Evolutionary conservation across 441 rosid species (phyloP), one percentile per base, ranked within the genome.

Genomic region (Flueggea neowawraea): DNA sequence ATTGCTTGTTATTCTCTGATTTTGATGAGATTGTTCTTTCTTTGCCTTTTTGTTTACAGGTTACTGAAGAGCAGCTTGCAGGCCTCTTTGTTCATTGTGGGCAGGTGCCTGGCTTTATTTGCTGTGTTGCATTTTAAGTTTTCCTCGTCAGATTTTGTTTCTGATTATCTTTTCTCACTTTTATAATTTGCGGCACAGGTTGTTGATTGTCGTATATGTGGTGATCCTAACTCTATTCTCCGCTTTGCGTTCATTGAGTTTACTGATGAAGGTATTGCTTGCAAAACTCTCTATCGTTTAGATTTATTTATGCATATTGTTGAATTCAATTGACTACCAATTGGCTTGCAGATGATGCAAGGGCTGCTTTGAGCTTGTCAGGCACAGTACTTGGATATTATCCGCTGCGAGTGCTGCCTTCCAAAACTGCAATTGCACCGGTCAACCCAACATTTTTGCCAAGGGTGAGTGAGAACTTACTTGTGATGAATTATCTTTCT

Each of bases 371-470:
- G 79, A 81, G 47, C 75, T 82, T 95, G 83, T 75, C 90, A 0
- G 99, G 97, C 14, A 95, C 92, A 12, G 72, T 95, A 67, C 92
- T 95, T 15, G 97, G 99, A 17, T 89, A 70, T 75, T 91, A 91
- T 78, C 99, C 99, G 48, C 80, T 95, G 39, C 83, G 80, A 68
- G 96, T 95, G 75, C 77, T 91, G 79, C 97, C 99, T 71, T 95
- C 99, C 48, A 95, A 86, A 81, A 95, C 97, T 15, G 99, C 97
- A 52, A 95, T 95, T 62, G 97, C 97, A 31, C 99, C 99, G 55
- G 99, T 95, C 67, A 95, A 95, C 81, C 99, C 99, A 5, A 89
- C 97, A 15, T 95, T 87, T 68, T 78, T 95, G 75, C 99, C 99
- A 12, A 78, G 90, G 80, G 95, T 86, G 73, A 69, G 84, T 36